These are phyloP conservation scores for Phoma herbarum DNA, from an alignment of 2,329 filamentous ascomycete genomes.

Conservation along the genomic window DNA sequence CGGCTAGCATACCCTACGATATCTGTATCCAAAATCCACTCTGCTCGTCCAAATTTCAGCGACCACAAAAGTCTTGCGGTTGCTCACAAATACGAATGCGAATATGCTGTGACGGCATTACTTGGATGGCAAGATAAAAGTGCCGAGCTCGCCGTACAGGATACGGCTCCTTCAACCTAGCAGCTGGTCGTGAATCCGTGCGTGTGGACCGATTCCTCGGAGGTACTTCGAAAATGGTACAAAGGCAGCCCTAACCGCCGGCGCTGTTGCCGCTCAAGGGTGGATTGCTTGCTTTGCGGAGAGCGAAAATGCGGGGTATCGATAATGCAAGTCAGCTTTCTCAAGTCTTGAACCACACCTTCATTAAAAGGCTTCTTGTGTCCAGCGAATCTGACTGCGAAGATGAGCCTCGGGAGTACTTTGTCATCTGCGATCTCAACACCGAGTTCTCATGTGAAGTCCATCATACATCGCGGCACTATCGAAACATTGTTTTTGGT, in stretches of 20 bases:
- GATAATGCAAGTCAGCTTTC: constrained; percentile 16
- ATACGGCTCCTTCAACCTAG: constrained; percentile 13
- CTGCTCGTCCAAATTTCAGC: not conserved
- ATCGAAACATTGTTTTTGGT: constrained; percentile 4
- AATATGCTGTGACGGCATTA: constrained; percentile 10
- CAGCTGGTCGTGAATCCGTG: constrained; percentile 3
- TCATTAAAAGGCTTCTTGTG: not conserved
- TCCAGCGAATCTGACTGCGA: constrained; percentile 8
- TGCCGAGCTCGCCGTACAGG: constrained; percentile 14
- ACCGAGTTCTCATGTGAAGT: constrained; percentile 15
- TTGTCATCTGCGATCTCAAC: constrained; percentile 1
- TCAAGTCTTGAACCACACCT: constrained; percentile 12
- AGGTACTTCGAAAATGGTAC: constrained; percentile 21
- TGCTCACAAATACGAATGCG: not conserved
- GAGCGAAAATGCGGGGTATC: constrained; percentile 23
- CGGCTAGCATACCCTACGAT: constrained; percentile 6
- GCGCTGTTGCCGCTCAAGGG: constrained; percentile 17
- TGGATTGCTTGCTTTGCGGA: constrained; percentile 9
- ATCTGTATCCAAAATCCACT: not conserved
- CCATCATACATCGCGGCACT: not conserved
- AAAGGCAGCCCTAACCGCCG: constrained; percentile 13
- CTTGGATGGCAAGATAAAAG: constrained; percentile 14
- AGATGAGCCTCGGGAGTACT: constrained; percentile 9
- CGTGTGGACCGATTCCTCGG: constrained; percentile 4
- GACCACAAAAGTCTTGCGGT: not conserved